A percentile compares a stretch with the other conserved stretches of the same genome.
Conservation (phyloP, 2,329 filamentous ascomycete species). For the Penicillium italicum region DNA sequence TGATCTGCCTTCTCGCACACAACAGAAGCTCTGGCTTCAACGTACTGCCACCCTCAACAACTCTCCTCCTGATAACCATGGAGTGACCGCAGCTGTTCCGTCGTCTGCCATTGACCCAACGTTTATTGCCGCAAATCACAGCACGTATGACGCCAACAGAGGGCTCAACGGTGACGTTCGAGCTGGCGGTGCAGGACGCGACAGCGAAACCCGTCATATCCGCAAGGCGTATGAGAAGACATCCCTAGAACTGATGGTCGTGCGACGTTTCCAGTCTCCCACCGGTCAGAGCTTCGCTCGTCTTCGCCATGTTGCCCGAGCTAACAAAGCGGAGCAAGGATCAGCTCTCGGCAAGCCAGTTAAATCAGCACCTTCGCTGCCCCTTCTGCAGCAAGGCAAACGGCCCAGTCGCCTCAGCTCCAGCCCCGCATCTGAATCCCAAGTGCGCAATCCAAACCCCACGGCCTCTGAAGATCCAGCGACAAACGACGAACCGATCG, state of each 20-base stretch:
- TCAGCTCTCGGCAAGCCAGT: constrained; percentile 32
- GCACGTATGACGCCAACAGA: constrained; percentile 30
- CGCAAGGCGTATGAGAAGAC: constrained; percentile 46
- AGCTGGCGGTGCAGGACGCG: constrained; percentile 27
- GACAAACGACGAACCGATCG: constrained; percentile 26
- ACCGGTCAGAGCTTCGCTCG: constrained; percentile 43
- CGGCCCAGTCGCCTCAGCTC: constrained; percentile 17
- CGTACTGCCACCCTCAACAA: constrained; percentile 45
- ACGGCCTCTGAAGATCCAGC: constrained; percentile 28
- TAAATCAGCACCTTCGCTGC: constrained; percentile 35
- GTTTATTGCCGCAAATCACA: constrained; percentile 29
- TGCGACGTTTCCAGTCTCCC: constrained; percentile 45
- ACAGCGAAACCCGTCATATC: constrained; percentile 39
- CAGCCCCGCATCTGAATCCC: constrained; percentile 24
- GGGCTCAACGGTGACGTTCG: constrained; percentile 30
- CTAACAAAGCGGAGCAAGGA: constrained; percentile 16
- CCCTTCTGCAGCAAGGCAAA: constrained; percentile 29
- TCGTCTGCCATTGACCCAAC: constrained; percentile 37
- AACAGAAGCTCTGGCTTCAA: constrained; percentile 49
- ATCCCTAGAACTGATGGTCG: constrained; percentile 43
- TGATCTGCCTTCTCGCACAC: constrained; percentile 46
- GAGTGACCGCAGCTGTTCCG: constrained; percentile 29
- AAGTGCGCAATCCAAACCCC: constrained; percentile 22
- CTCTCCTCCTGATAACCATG: constrained; percentile 42
- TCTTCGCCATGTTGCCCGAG: constrained; percentile 29